Percentiles rank a stretch among this genome's conserved stretches.
Evolutionary conservation across 352 stramenopile genomes (phyloP).

Genomic region (Aphanomyces cochlioides): DNA sequence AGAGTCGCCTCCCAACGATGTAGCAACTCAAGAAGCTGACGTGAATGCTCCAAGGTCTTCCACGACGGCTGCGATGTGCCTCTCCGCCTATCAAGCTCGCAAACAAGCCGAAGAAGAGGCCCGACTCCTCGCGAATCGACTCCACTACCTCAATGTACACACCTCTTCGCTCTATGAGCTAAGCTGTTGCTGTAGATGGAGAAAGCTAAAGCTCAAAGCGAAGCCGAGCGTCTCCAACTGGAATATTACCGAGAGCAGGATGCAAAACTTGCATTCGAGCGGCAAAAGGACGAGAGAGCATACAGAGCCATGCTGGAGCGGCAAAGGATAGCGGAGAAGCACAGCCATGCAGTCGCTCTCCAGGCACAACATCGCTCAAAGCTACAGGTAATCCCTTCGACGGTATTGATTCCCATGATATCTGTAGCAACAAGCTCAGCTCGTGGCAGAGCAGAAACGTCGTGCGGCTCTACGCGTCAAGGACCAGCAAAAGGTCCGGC

Average conservation of each 20-base stretch:
- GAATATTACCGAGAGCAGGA: conserved; percentile 13
- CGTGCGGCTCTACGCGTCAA: not conserved
- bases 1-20: not conserved
- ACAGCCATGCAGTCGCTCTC: conserved; percentile 3
- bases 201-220: not conserved
- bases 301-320: not conserved
- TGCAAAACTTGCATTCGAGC: conserved; percentile 17
- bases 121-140: conserved; percentile 2
- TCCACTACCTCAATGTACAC: conserved; percentile 13
- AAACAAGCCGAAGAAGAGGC: conserved; percentile 17
- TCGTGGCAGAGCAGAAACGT: not conserved
- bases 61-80: not conserved
- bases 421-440: not conserved
- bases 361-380: conserved; percentile 9
- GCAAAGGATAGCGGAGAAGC: not conserved
- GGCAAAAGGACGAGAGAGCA: not conserved
- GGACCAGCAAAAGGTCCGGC: conserved; percentile 1
- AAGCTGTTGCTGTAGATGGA: conserved; percentile 11
- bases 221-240: conserved; percentile 7
- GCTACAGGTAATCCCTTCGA: not conserved
- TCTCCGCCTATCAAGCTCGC: conserved; percentile 6
- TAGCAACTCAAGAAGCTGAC: not conserved
- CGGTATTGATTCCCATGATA: not conserved
- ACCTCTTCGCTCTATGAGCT: no score
- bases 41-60: not conserved